These are phyloP conservation scores for Noccaea caerulescens DNA, from an alignment of 345 rosid species.

Conservation along the genomic window DNA sequence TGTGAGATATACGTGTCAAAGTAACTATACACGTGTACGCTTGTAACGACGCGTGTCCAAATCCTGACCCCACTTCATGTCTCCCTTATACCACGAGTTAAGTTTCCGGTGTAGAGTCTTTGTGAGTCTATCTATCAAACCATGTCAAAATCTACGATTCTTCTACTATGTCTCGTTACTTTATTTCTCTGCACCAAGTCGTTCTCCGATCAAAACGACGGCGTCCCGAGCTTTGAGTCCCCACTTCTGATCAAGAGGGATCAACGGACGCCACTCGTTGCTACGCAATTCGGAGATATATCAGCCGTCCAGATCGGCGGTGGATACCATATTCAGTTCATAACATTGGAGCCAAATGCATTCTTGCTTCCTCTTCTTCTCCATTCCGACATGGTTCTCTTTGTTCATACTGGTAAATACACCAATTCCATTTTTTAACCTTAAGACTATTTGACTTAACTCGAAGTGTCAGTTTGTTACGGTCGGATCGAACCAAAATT, in stretches of 20 bases:
- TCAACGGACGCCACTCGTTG: slow-evolving; percentile 51
- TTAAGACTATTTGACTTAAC: background rate
- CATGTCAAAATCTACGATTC: slow-evolving; percentile 19
- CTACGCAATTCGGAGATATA: slow-evolving; percentile 67
- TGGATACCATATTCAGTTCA: slow-evolving; percentile 61
- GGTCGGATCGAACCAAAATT: background rate
- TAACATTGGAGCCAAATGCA: slow-evolving; percentile 77
- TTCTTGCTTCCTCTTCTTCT: slow-evolving; percentile 84
- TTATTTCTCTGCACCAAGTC: slow-evolving; percentile 24
- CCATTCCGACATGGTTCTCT: slow-evolving; percentile 82
- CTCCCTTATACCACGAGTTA: background rate
- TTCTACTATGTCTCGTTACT: slow-evolving; percentile 11
- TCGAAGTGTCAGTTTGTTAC: background rate
- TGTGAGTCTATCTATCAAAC: slow-evolving; percentile 13
- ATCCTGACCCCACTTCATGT: slow-evolving; percentile 8
- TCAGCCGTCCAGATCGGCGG: slow-evolving; percentile 54
- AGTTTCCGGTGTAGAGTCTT: slow-evolving; percentile 10
- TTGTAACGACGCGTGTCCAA: slow-evolving; percentile 33
- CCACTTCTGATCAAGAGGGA: slow-evolving; percentile 53
- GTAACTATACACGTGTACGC: slow-evolving; percentile 54
- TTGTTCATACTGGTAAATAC: slow-evolving; percentile 66
- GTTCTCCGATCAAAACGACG: slow-evolving; percentile 21
- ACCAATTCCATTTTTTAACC: background rate
- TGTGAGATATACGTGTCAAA: slow-evolving; percentile 40
- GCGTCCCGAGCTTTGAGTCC: slow-evolving; percentile 3